Conservation (phyloP, 495 filamentous ascomycete species). For the Penicillium herquei region DNA sequence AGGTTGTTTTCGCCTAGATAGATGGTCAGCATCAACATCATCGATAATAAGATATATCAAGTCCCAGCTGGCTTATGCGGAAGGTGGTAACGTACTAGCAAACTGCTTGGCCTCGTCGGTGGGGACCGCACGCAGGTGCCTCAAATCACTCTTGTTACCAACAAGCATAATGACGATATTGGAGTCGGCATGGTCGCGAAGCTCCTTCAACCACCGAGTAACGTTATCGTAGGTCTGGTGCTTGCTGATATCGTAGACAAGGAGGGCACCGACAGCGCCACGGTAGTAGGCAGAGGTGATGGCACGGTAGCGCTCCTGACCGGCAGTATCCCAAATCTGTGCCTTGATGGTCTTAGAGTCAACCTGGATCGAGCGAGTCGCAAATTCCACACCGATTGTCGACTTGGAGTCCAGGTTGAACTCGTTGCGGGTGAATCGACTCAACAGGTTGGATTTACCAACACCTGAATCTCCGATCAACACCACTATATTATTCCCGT, state of each 20-base stretch:
- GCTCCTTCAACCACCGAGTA: slow-evolving; percentile 97
- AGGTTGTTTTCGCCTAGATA: slow-evolving; percentile 31
- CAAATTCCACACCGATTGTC: slow-evolving; percentile 99
- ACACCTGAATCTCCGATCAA: slow-evolving; percentile 98
- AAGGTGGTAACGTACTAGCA: slow-evolving; percentile 67
- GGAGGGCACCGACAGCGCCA: slow-evolving; percentile 92
- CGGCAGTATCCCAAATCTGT: slow-evolving; percentile 99
- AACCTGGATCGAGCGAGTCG: slow-evolving; percentile 97
- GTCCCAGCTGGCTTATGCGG: too few relatives aligned
- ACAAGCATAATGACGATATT: slow-evolving; percentile 99
- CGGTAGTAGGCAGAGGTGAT: slow-evolving; percentile 99
- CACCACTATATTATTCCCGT: slow-evolving; percentile 64
- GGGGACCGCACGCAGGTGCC: slow-evolving; percentile 93
- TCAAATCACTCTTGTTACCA: slow-evolving; percentile 99
- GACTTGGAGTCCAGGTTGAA: slow-evolving; percentile 99
- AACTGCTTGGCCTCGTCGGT: slow-evolving; percentile 98
- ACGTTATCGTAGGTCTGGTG: slow-evolving; percentile 99
- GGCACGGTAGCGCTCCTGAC: slow-evolving; percentile 97
- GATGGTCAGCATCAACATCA: slow-evolving; percentile 7
- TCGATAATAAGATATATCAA: too few relatives aligned
- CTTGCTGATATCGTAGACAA: slow-evolving; percentile 99
- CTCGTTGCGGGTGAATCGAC: slow-evolving; percentile 99
- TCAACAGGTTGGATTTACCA: slow-evolving; percentile 99
- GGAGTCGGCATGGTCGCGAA: slow-evolving; percentile 95
- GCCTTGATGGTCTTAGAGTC: slow-evolving; percentile 99